Evolutionary conservation across 176 grass and related monocot genomes (phyloP), one percentile per base, ranked within the genome.

Genomic region (Carex cristatella): DNA sequence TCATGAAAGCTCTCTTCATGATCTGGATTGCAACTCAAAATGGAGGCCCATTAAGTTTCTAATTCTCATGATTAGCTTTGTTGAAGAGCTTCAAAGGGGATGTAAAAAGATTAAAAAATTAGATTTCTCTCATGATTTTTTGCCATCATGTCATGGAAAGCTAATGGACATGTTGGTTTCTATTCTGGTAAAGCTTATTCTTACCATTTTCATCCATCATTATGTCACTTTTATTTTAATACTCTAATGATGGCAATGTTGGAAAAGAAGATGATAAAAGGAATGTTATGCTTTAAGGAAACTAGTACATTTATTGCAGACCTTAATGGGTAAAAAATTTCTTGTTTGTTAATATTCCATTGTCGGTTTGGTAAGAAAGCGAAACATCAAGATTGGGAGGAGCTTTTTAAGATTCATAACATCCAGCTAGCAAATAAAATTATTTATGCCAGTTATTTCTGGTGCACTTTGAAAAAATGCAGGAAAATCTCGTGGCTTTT

Each of bases 11-110:
- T 79, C 57, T 42, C 92, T 98, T 88, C 84, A 86, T 71, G 77
- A 91, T 48, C 61, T 91, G 87, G 84, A 85, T 82, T 42, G 44
- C 32, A 62, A 60, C 67, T 87, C 61, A 87, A 87, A 91, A 70
- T 90, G 79, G 53, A 80, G 85, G 77, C 69, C 79, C 2, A 61
- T 90, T 80, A 98, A 98, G 80, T 88, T 93, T 82, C 81, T 93
- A 82, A 88, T 94, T 86, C 86, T 94, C n/a, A 61, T 94, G 73
- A 84, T 93, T 46, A 85, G 86, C 85, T 89, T 98, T 81, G 90
- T 94, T 69, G 95, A 94, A 83, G 95, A 98, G 81, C 76, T 94
- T 90, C 86, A 93, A 89, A 86, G 67, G 57, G 86, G 48, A 49
- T 57, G 76, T 71, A 89, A 77, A 85, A 89, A 77, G 38, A 35